Conservation (phyloP, 2,329 filamentous ascomycete species). For the Aplosporella prunicola region DNA sequence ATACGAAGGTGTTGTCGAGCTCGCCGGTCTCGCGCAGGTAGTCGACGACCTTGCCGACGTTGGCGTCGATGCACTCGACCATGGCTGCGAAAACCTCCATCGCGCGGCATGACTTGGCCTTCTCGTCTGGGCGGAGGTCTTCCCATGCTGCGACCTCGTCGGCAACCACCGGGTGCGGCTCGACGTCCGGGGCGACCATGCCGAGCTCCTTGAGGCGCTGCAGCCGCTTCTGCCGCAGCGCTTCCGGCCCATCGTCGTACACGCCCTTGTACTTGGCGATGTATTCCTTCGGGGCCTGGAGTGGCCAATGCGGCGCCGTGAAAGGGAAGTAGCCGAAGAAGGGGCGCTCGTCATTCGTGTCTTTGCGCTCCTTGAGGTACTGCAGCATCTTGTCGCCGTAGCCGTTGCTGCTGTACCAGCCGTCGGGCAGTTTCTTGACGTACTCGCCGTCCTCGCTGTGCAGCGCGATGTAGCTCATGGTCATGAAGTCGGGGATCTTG, state of each 20-base stretch:
- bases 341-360: slow-evolving; percentile 31
- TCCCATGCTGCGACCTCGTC: slow-evolving; percentile 42
- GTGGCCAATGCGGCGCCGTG: slow-evolving; percentile 54
- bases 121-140: slow-evolving; percentile 38
- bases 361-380: slow-evolving; percentile 28
- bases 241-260: slow-evolving; percentile 53
- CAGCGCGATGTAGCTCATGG: slow-evolving; percentile 32
- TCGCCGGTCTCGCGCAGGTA: slow-evolving; percentile 48
- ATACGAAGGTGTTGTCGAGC: slow-evolving; percentile 54
- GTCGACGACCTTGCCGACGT: slow-evolving; percentile 50
- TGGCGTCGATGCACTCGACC: slow-evolving; percentile 53
- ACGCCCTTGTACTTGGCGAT: slow-evolving; percentile 49
- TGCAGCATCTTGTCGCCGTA: slow-evolving; percentile 32
- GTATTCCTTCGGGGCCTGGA: slow-evolving; percentile 49
- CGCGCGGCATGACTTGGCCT: slow-evolving; percentile 40
- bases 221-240: slow-evolving; percentile 44
- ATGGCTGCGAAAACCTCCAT: slow-evolving; percentile 58
- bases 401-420: slow-evolving; percentile 31
- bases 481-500: slow-evolving; percentile 32
- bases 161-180: slow-evolving; percentile 42
- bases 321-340: slow-evolving; percentile 55
- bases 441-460: slow-evolving; percentile 32
- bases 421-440: slow-evolving; percentile 24
- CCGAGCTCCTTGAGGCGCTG: slow-evolving; percentile 48
- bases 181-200: slow-evolving; percentile 43